Base-by-base conservation (phyloP, 2,329 filamentous ascomycete species). In the Tolypocladium pustulatum region DNA sequence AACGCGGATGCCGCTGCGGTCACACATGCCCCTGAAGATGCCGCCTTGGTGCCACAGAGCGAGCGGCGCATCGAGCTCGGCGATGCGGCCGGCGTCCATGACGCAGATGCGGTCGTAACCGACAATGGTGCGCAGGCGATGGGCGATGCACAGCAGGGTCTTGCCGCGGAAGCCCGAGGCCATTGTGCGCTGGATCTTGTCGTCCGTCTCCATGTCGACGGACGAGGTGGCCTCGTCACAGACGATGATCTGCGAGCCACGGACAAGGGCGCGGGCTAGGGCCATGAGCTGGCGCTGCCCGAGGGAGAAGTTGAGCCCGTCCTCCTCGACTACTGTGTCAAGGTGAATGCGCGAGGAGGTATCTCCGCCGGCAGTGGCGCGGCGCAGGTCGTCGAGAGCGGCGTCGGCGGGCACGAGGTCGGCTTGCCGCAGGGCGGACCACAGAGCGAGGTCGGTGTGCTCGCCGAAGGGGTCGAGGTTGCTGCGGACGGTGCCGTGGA, bases 251-350 rank as follows among this genome's bases (percentile, higher is more conserved):
- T 89, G 90, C 0, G 87, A 89, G 51, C 87, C 85, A 41, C 93
- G 86, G 5, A 97, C 93, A 2, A 99, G 83, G 0, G 94, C 94
- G 0, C 94, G 86, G 0, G 92, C 92, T 1, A 99, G 81, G 1
- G 94, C 94, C 89, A 97, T 96, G 55, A 97, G 83, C 73, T 97
- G 94, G 3, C 94, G 85, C 75, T 97, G 93, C 8, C 93, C 93
- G 12, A 97, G 86, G 0, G 91, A 96, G 78, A 96, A 97, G 74
- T 97, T 97, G 61, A 96, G 81, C 0, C 94, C 94, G 75, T 97
- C 93, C 69, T 97, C 94, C 66, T 97, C 91, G 2, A 97, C 93
- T 2, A 84, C 68, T 20, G 83, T 88, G 73, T 97, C 93, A 27
- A 99, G 86, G 63, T 91, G 86, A 61, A 96, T 88, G 58, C 89